Evolutionary conservation across 2,329 filamentous ascomycete genomes (phyloP).

Genomic region (Ilyonectria sp.): DNA sequence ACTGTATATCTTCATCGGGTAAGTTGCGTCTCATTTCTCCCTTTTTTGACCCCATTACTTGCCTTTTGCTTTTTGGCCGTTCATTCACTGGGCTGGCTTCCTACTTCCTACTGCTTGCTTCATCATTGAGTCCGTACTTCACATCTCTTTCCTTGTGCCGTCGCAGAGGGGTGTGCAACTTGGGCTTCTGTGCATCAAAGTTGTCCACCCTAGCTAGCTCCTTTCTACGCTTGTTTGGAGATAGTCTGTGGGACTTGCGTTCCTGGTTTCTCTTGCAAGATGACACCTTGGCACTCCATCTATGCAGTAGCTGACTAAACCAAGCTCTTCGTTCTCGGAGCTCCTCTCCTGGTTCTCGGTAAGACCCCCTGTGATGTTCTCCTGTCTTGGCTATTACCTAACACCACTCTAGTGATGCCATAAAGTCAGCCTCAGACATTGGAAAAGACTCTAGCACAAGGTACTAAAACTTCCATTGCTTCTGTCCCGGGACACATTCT

Average conservation of each 20-base stretch:
- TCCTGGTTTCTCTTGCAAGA: neutral
- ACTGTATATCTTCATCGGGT: neutral
- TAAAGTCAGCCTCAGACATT: neutral
- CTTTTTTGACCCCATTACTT: neutral
- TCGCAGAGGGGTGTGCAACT: too few relatives aligned
- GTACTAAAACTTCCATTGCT: neutral
- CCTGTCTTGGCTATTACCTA: neutral
- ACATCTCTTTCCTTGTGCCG: too few relatives aligned
- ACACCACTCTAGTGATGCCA: neutral
- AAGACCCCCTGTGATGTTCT: neutral
- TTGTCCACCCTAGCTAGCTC: too few relatives aligned
- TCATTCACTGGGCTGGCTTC: neutral
- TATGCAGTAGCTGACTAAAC: neutral
- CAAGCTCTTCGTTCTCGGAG: neutral
- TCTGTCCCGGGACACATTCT: neutral
- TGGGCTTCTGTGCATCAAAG: too few relatives aligned
- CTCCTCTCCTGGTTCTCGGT: neutral
- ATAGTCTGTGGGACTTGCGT: too few relatives aligned
- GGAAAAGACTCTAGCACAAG: conserved; percentile 1
- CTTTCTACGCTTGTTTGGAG: too few relatives aligned
- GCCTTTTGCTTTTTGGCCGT: too few relatives aligned
- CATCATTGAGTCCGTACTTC: neutral
- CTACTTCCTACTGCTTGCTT: neutral
- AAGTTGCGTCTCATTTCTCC: neutral
- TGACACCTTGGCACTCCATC: neutral